Evolutionary conservation across 129 eudicot genomes (phyloP).

Genomic region (Lactuca saligna): DNA sequence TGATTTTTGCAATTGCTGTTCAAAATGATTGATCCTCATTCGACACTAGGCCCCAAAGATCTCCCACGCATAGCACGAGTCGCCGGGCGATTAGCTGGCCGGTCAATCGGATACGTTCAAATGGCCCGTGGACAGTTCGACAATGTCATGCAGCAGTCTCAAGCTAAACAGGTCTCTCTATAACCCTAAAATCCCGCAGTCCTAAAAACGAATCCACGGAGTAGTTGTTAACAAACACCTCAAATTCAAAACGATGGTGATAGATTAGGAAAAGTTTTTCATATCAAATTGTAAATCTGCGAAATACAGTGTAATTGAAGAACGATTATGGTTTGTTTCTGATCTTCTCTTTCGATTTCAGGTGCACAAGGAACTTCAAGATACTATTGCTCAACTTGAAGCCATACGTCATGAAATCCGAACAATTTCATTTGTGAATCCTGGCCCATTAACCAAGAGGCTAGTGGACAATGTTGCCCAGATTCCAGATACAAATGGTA

Average conservation of each 20-base stretch:
- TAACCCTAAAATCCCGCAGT: background rate
- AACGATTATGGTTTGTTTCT: background rate
- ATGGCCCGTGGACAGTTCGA: slow-evolving; percentile 98
- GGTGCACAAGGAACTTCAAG: slow-evolving; percentile 96
- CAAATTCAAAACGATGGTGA: background rate
- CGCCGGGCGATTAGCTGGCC: slow-evolving; percentile 77
- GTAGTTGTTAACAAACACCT: background rate
- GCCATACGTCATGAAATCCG: slow-evolving; percentile 90
- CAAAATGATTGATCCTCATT: background rate
- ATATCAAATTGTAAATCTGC: background rate
- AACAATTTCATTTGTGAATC: slow-evolving; percentile 69
- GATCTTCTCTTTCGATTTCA: slow-evolving; percentile 9
- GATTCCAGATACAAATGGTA: slow-evolving; percentile 41
- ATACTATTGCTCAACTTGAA: slow-evolving; percentile 84
- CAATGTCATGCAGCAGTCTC: slow-evolving; percentile 81
- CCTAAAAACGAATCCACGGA: background rate
- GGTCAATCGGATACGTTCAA: slow-evolving; percentile 79
- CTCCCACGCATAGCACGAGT: slow-evolving; percentile 71
- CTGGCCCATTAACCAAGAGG: slow-evolving; percentile 68
- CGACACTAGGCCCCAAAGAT: slow-evolving; percentile 67
- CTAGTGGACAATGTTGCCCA: slow-evolving; percentile 51
- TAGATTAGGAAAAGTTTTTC: background rate
- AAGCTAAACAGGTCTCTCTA: slow-evolving; percentile 71
- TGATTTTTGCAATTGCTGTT: background rate
- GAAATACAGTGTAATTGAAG: slow-evolving; percentile 4